Base-by-base conservation (phyloP, 306 rosid genomes). In the Quercus variabilis region DNA sequence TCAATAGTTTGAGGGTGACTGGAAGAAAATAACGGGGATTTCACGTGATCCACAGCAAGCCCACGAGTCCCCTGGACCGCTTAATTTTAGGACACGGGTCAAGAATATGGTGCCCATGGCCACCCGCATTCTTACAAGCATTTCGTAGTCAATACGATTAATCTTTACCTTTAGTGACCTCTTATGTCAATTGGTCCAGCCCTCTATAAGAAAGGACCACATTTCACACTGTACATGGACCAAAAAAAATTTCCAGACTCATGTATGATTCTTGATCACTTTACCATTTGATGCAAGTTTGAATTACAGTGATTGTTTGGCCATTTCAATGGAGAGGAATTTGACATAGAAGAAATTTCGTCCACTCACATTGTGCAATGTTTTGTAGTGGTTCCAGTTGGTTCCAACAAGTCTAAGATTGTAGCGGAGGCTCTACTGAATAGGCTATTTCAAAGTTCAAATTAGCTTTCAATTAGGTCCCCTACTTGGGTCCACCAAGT, bases 21-120 rank as follows among this genome's bases (percentile, higher is more conserved):
- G 20, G 55, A 52, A 74, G 23, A 73, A 25, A 59, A 21, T 19
- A 76, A 69, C 54, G 38, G 33, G 38, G 68, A 12, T 65, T 65
- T 51, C 91, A 85, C 87, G 85, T 82, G 91, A 76, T 59, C 43
- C n/a, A 70, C 88, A 82, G 55, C 86, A 77, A 78, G 55, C 79
- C 63, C 92, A 78, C 81, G 71, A 76, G 71, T 4, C 70, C 38
- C 71, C 65, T 77, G 87, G 82, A 54, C 74, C 83, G 3, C 13
- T 55, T 79, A 33, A 80, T 65, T 82, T 56, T 41, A 41, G 46
- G 46, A 79, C 90, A 64, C 74, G 80, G 63, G 65, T 68, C 75
- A 35, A 35, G 8, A 26, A 38, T 18, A 13, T 59, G 18, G 65
- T 59, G 65, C 17, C 33, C 5, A 49, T 10, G 3, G 54, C 17